Conservation (phyloP, 257 asterid species). For the Anisodus acutangulus region DNA sequence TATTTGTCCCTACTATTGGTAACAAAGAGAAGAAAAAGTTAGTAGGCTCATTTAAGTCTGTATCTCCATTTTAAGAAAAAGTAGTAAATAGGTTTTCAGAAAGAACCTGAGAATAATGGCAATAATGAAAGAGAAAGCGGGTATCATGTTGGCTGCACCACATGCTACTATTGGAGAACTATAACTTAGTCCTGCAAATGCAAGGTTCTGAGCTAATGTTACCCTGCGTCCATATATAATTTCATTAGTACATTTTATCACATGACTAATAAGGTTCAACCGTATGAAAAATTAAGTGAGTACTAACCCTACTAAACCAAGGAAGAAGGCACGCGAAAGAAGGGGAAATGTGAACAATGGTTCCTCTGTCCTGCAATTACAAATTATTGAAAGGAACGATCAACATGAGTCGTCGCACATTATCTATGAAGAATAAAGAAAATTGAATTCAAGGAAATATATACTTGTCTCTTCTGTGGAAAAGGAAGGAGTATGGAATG, state of each 20-base stretch:
- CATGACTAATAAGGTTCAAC: not conserved
- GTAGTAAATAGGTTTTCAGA: not conserved
- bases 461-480: constrained; percentile 44
- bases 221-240: constrained; percentile 51
- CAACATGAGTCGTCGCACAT: not conserved
- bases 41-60: not conserved
- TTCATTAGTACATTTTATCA: not conserved
- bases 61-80: no score
- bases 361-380: constrained; percentile 48
- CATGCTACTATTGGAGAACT: constrained; percentile 81
- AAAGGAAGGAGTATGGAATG: constrained; percentile 48
- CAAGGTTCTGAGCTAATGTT: constrained; percentile 69
- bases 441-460: not conserved
- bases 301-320: constrained; percentile 70
- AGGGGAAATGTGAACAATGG: constrained; percentile 51
- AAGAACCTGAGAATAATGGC: constrained; percentile 61
- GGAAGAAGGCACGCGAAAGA: constrained; percentile 55
- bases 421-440: not conserved
- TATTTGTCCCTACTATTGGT: not conserved
- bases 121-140: constrained; percentile 65
- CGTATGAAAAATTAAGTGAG: not conserved
- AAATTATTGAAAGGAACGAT: not conserved
- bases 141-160: constrained; percentile 71
- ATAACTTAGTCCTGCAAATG: constrained; percentile 71
- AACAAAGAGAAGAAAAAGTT: not conserved